phyloP scores from a whole-genome alignment of 2,329 filamentous ascomycete species.

The Calycina herbarum region DNA sequence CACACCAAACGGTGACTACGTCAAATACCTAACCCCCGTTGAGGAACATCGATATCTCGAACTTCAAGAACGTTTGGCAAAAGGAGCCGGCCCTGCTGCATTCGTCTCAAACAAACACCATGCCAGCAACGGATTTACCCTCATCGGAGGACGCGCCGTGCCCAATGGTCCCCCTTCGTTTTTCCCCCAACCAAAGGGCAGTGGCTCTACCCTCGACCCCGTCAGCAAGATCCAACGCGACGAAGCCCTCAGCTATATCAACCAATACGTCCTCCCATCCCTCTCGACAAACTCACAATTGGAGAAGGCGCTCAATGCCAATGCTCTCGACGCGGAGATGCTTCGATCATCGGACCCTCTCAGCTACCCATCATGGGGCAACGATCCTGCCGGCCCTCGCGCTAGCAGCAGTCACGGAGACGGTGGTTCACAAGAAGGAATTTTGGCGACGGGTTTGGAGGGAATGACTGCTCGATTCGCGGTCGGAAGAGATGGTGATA shows the following conservation, averaged over 20 bases:
- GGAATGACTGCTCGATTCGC: slow-evolving; percentile 38
- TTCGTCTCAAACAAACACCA: slow-evolving; percentile 59
- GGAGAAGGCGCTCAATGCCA: slow-evolving; percentile 38
- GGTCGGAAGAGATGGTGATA: slow-evolving; percentile 31
- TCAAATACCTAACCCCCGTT: slow-evolving; percentile 68
- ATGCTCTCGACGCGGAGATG: slow-evolving; percentile 34
- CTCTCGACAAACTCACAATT: slow-evolving; percentile 38
- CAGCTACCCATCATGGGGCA: slow-evolving; percentile 34
- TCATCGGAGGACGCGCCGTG: slow-evolving; percentile 65
- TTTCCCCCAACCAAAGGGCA: slow-evolving; percentile 48
- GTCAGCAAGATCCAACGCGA: slow-evolving; percentile 66
- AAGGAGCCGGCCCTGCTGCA: slow-evolving; percentile 52
- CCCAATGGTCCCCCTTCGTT: slow-evolving; percentile 63
- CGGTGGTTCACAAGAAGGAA: slow-evolving; percentile 30
- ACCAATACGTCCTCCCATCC: slow-evolving; percentile 63
- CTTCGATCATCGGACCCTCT: slow-evolving; percentile 29
- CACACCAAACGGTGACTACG: slow-evolving; percentile 73
- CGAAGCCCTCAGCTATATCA: slow-evolving; percentile 67
- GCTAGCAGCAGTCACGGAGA: slow-evolving; percentile 25
- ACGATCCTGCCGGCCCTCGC: slow-evolving; percentile 25
- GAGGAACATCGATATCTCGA: slow-evolving; percentile 71
- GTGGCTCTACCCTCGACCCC: slow-evolving; percentile 50
- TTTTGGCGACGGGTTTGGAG: slow-evolving; percentile 34
- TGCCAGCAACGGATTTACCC: slow-evolving; percentile 56
- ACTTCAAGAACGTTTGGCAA: slow-evolving; percentile 61